These are phyloP conservation scores for Penium margaritaceum DNA, from an alignment of 139 green algal genomes.

Conservation along the genomic window DNA sequence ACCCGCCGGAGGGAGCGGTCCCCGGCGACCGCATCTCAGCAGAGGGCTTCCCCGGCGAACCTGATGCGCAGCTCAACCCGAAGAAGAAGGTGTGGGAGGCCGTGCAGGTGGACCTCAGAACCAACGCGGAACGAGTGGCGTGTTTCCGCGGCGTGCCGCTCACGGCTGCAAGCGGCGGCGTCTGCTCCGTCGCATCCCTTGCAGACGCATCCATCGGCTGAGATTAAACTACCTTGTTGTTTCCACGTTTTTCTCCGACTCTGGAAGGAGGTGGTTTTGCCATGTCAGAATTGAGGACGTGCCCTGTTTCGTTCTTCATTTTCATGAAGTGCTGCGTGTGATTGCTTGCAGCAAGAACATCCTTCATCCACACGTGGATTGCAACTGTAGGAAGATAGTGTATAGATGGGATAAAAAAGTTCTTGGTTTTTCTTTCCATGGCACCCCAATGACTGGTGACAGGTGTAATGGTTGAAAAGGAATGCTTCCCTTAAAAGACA, in stretches of 20 bases:
- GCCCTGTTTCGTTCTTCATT: no score
- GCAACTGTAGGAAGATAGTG: no score
- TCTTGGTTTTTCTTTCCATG: no score
- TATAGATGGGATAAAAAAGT: no score
- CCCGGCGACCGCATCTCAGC: slow-evolving; percentile 67
- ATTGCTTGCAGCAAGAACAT: no score
- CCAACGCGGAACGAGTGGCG: slow-evolving; percentile 2
- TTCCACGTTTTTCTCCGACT: neutral
- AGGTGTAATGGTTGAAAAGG: no score
- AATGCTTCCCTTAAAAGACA: no score
- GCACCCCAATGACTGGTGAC: no score
- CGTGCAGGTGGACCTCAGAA: slow-evolving; percentile 27
- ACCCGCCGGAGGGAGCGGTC: slow-evolving; percentile 62
- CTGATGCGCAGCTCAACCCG: slow-evolving; percentile 71
- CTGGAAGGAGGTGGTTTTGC: no score
- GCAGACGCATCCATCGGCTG: slow-evolving; percentile 9
- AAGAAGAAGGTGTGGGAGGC: slow-evolving; percentile 42
- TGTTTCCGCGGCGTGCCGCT: slow-evolving; percentile 24
- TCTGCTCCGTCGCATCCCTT: slow-evolving; percentile 29
- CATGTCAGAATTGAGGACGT: no score
- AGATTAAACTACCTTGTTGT: slow-evolving; percentile 4
- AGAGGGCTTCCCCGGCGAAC: slow-evolving; percentile 61
- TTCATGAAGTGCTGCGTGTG: no score
- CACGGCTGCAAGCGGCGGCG: slow-evolving; percentile 14
- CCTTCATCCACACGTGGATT: no score